These are phyloP conservation scores for Eucalyptus marginata DNA, from an alignment of 345 rosid species.

Conservation along the genomic window DNA sequence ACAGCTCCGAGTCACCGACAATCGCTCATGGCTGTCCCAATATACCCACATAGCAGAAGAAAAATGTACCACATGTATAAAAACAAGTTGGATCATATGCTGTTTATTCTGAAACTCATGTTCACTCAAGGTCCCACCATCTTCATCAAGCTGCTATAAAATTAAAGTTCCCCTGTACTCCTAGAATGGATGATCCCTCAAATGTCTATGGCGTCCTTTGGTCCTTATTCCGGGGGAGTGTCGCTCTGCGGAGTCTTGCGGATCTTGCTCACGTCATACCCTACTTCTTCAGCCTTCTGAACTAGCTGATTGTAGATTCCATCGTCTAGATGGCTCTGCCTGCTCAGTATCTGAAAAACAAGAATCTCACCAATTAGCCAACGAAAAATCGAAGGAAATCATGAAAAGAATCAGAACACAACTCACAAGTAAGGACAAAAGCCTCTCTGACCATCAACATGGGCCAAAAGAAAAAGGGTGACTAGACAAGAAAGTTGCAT, in stretches of 20 bases:
- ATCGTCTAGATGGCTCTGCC: conserved; percentile 31
- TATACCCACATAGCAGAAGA: neutral
- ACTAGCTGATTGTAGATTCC: conserved; percentile 42
- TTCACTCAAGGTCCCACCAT: neutral
- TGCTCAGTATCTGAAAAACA: neutral
- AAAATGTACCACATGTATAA: neutral
- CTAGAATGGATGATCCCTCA: conserved; percentile 69
- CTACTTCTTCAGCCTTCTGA: conserved; percentile 44
- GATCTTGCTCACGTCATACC: conserved; percentile 64
- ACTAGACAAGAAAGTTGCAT: neutral
- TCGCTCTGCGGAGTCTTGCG: conserved; percentile 64
- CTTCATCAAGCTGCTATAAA: neutral
- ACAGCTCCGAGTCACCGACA: neutral
- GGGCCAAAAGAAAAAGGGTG: neutral
- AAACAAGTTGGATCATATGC: neutral
- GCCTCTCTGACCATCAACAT: neutral
- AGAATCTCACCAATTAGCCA: neutral
- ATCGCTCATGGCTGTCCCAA: neutral
- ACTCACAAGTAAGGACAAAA: neutral
- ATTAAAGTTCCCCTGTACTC: conserved; percentile 3
- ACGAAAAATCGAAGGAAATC: neutral
- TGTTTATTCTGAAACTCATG: neutral
- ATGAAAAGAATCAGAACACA: neutral
- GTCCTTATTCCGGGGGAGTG: conserved; percentile 35
- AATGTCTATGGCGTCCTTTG: conserved; percentile 56